A percentile compares a stretch with the other conserved stretches of the same genome.
These are phyloP conservation scores for Macrophomina pseudophaseolina DNA, from an alignment of 2,329 filamentous ascomycete genomes.

Conservation along the genomic window DNA sequence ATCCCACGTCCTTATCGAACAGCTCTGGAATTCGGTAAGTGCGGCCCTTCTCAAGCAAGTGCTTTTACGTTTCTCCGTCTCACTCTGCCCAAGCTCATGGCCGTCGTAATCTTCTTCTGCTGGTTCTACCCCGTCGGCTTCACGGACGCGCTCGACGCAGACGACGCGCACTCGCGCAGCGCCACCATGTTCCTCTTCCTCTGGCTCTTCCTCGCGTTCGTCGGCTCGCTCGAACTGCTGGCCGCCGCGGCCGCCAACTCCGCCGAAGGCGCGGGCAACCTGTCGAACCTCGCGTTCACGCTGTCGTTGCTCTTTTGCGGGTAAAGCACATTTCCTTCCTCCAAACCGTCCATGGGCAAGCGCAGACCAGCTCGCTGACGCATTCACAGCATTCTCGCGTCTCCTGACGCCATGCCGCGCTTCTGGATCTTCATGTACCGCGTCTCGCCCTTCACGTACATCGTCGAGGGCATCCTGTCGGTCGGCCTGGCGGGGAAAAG, in stretches of 20 bases:
- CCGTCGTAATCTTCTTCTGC: constrained; percentile 65
- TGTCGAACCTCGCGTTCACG: not conserved
- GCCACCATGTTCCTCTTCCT: not conserved
- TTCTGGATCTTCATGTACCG: constrained; percentile 84
- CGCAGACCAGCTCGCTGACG: not conserved
- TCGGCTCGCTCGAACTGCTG: not conserved
- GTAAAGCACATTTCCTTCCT: too few species aligned
- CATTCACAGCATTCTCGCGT: constrained; percentile 64
- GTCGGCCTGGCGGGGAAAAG: constrained; percentile 66
- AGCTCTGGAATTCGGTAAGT: constrained; percentile 68
- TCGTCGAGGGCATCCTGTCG: constrained; percentile 72
- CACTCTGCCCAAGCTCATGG: constrained; percentile 33
- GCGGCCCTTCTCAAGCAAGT: too few species aligned
- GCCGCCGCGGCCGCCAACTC: not conserved
- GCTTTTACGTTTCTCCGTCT: too few species aligned
- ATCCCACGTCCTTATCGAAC: constrained; percentile 72
- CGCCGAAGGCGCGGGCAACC: not conserved
- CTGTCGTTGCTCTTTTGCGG: not conserved
- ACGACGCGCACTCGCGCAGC: not conserved
- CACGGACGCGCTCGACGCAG: not conserved
- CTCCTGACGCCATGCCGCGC: constrained; percentile 62
- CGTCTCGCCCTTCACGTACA: constrained; percentile 76
- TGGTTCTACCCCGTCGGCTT: constrained; percentile 66
- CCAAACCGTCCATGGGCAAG: too few species aligned
- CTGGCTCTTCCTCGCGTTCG: not conserved